phyloP scores from a whole-genome alignment of 2,329 filamentous ascomycete genomes.

The Nemania sp. region DNA sequence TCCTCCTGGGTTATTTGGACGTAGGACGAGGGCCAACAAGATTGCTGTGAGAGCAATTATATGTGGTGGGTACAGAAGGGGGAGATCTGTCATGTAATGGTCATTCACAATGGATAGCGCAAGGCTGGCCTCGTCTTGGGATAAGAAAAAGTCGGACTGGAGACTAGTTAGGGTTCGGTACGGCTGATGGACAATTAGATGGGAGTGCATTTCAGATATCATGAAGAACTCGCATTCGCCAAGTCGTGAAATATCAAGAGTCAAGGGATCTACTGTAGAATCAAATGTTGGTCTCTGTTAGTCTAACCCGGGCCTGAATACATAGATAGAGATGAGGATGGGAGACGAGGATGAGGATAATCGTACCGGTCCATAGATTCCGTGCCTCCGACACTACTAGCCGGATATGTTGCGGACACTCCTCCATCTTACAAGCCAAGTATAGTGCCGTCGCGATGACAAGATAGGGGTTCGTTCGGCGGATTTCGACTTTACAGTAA shows the following conservation, averaged over 20 bases:
- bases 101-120: conserved; percentile 89
- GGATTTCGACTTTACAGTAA: conserved; percentile 87
- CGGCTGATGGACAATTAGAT: conserved; percentile 87
- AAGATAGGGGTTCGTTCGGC: conserved; percentile 90
- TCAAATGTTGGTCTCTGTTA: conserved; percentile 16
- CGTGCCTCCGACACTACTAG: conserved; percentile 86
- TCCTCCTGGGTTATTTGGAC: conserved; percentile 51
- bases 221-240: conserved; percentile 94
- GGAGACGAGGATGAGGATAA: no score
- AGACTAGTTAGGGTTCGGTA: conserved; percentile 79
- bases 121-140: conserved; percentile 76
- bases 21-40: conserved; percentile 79
- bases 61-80: conserved; percentile 82
- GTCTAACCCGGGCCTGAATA: neutral
- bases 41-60: conserved; percentile 85
- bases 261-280: conserved; percentile 61
- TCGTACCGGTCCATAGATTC: conserved; percentile 74
- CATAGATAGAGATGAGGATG: neutral
- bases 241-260: conserved; percentile 77
- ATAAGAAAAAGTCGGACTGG: conserved; percentile 69
- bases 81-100: conserved; percentile 89
- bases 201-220: conserved; percentile 87
- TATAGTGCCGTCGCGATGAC: conserved; percentile 93
- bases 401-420: conserved; percentile 93
- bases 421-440: conserved; percentile 96